These are phyloP conservation scores for Spinellus fusiger DNA, from an alignment of 192 early-diverging fungal genomes.

Conservation along the genomic window DNA sequence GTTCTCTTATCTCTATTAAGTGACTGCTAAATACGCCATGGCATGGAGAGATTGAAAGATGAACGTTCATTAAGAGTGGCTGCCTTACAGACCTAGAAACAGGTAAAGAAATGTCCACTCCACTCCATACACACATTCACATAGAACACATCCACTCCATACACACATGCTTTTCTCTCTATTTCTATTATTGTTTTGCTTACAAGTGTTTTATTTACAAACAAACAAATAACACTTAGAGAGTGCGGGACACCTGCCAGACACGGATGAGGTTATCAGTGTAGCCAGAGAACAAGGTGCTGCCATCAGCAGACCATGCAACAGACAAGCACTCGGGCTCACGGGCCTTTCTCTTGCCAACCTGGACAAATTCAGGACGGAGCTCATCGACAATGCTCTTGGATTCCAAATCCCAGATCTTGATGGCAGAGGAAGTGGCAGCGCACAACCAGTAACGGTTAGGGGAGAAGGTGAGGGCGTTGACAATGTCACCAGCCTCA, in stretches of 20 bases:
- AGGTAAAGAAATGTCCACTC: no score
- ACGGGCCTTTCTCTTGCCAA: constrained; percentile 65
- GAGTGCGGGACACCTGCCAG: constrained; percentile 69
- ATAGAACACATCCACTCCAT: no score
- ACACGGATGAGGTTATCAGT: constrained; percentile 84
- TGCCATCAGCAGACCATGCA: constrained; percentile 98
- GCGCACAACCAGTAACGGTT: constrained; percentile 99
- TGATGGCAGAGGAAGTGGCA: constrained; percentile 91
- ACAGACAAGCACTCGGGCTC: constrained; percentile 91
- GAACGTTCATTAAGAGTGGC: no score
- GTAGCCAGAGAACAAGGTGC: constrained; percentile 97
- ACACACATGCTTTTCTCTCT: no score
- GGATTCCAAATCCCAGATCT: constrained; percentile 99
- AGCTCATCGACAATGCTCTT: constrained; percentile 96
- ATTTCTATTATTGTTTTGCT: no score
- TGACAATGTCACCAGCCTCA: constrained; percentile 92
- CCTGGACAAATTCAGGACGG: constrained; percentile 63
- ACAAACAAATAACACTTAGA: constrained; percentile 23
- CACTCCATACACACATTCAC: no score
- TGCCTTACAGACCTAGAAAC: no score
- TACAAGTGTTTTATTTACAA: constrained; percentile 1
- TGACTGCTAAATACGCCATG: no score
- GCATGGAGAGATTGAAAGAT: no score
- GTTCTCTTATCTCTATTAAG: no score
- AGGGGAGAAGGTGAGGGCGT: constrained; percentile 97